These are phyloP conservation scores for Leishmania major DNA, from an alignment of 208 protist species.

Conservation along the genomic window DNA sequence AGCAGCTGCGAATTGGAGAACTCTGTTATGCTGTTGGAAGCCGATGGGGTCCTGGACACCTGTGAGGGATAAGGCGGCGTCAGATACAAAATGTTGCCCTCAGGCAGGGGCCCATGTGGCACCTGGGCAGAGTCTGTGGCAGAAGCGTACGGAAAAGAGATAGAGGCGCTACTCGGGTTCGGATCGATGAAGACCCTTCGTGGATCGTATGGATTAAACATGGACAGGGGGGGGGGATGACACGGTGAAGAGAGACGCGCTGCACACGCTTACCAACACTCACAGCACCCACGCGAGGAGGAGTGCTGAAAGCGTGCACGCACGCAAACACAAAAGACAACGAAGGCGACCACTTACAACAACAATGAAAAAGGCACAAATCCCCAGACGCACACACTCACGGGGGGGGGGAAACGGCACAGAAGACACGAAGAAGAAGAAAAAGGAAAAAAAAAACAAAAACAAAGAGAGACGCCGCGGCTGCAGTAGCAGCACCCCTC, in stretches of 20 bases:
- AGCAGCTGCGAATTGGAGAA: constrained; percentile 21
- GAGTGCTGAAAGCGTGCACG: background rate
- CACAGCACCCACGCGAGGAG: background rate
- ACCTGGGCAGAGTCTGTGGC: constrained; percentile 15
- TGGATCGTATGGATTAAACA: constrained; percentile 16
- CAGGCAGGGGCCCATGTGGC: constrained; percentile 5
- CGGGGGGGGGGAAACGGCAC: background rate
- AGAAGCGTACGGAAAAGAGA: constrained; percentile 12
- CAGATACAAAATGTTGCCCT: constrained; percentile 21
- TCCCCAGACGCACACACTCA: background rate
- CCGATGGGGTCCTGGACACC: constrained; percentile 11
- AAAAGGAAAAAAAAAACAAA: too few relatives aligned
- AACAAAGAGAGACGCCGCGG: background rate
- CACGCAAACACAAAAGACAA: too few relatives aligned
- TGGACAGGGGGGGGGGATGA: constrained; percentile 2
- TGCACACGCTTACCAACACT: background rate
- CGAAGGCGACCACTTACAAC: background rate
- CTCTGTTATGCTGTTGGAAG: constrained; percentile 28
- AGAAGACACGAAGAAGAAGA: constrained; percentile 1
- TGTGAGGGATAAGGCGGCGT: constrained; percentile 11
- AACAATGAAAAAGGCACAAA: background rate
- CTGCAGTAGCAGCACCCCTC: background rate
- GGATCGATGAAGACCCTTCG: constrained; percentile 15
- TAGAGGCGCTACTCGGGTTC: background rate
- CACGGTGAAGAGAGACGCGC: constrained; percentile 7